These are phyloP conservation scores for Gloeopeniophorella convolvens DNA, from an alignment of 768 basidiomycete species.

Conservation along the genomic window DNA sequence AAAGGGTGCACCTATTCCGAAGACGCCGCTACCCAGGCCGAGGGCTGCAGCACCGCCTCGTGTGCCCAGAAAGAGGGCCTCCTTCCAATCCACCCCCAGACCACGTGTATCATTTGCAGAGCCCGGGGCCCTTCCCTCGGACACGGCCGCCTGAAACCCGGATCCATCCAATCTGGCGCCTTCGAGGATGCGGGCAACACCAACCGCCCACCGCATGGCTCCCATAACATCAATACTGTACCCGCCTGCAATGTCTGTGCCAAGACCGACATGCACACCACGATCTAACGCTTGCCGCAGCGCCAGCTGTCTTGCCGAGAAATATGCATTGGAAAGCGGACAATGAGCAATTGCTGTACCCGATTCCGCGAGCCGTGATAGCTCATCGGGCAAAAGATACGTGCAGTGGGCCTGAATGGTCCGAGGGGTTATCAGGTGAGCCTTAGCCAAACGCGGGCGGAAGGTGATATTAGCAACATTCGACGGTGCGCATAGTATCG, in stretches of 20 bases:
- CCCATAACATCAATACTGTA: slow-evolving; percentile 74
- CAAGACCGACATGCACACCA: slow-evolving; percentile 69
- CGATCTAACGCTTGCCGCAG: slow-evolving; percentile 62
- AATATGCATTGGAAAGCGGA: slow-evolving; percentile 85
- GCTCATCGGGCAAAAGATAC: slow-evolving; percentile 49
- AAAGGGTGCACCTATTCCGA: slow-evolving; percentile 57
- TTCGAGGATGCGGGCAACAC: slow-evolving; percentile 63
- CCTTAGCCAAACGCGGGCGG: slow-evolving; percentile 31
- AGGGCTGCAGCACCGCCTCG: slow-evolving; percentile 70
- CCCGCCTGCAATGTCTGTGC: slow-evolving; percentile 83
- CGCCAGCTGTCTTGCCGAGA: slow-evolving; percentile 64
- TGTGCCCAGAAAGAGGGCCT: slow-evolving; percentile 75
- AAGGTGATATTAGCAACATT: background rate
- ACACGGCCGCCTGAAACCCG: slow-evolving; percentile 2
- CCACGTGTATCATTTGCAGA: slow-evolving; percentile 17
- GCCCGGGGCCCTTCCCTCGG: background rate
- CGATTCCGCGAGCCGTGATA: slow-evolving; percentile 41
- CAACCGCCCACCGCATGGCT: slow-evolving; percentile 75
- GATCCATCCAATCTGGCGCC: slow-evolving; percentile 33
- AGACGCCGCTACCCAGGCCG: slow-evolving; percentile 42
- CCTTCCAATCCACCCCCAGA: slow-evolving; percentile 72
- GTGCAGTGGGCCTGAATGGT: slow-evolving; percentile 90
- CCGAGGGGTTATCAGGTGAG: slow-evolving; percentile 50
- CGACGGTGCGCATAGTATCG: background rate
- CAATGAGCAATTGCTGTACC: slow-evolving; percentile 77